Conservation (phyloP, 148 eudicot genomes). For the Vaccinium corymbosum region DNA sequence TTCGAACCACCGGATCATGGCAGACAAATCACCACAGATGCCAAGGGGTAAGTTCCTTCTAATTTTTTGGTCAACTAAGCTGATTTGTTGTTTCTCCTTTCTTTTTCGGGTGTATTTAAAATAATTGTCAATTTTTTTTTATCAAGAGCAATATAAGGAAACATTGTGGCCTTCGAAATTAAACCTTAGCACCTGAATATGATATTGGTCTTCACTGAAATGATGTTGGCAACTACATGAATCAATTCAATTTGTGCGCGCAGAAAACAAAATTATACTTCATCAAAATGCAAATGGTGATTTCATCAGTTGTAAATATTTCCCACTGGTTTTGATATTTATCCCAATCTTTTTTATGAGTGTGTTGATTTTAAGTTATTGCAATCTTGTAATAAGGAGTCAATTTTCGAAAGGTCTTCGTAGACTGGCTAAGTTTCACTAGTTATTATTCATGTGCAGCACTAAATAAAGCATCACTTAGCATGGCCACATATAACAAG, state of each 20-base stretch:
- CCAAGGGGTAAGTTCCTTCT: constrained; percentile 22
- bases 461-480: background rate
- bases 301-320: background rate
- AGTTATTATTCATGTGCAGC: background rate
- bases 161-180: background rate
- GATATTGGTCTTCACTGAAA: background rate
- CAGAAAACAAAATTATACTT: background rate
- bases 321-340: background rate
- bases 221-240: background rate
- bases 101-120: background rate
- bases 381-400: background rate
- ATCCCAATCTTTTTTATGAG: background rate
- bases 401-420: background rate
- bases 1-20: constrained; percentile 13
- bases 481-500: background rate
- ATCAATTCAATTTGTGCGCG: constrained; percentile 3
- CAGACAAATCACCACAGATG: constrained; percentile 12
- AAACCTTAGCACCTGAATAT: background rate
- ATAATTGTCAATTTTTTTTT: too few species aligned
- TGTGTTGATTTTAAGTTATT: background rate
- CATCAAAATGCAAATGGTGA: background rate
- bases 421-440: background rate
- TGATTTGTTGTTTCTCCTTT: background rate
- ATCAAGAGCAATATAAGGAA: background rate
- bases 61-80: background rate